These are phyloP conservation scores for Lentinus polychrous DNA, from an alignment of 1,284 basidiomycete genomes.

Conservation along the genomic window DNA sequence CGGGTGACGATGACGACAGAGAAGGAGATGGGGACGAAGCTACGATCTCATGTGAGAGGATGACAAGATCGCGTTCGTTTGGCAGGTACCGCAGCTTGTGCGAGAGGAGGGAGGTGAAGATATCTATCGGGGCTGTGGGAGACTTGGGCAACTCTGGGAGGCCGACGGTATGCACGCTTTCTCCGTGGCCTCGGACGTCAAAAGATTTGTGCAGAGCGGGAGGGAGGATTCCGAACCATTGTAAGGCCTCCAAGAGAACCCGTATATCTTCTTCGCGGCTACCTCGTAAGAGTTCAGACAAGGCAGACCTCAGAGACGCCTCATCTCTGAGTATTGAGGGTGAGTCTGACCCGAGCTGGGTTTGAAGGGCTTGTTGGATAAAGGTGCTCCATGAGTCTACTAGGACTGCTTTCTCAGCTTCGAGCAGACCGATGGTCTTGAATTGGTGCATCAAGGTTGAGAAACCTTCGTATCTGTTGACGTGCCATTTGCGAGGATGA, in stretches of 20 bases:
- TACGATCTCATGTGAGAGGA: constrained; percentile 82
- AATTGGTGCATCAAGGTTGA: constrained; percentile 71
- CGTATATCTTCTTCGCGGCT: constrained; percentile 16
- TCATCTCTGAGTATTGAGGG: constrained; percentile 25
- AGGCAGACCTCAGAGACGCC: constrained; percentile 30
- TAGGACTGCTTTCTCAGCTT: constrained; percentile 31
- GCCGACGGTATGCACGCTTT: constrained; percentile 10
- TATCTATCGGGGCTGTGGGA: constrained; percentile 61
- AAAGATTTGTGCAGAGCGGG: constrained; percentile 13
- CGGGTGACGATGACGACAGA: constrained; percentile 2
- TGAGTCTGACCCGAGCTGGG: constrained; percentile 16
- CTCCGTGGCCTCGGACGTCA: neutral
- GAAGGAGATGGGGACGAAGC: constrained; percentile 23
- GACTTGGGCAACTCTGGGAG: constrained; percentile 40
- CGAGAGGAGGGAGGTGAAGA: constrained; percentile 72
- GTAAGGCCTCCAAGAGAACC: constrained; percentile 44
- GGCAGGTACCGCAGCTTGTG: constrained; percentile 69
- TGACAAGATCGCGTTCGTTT: constrained; percentile 80
- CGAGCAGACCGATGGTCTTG: constrained; percentile 68
- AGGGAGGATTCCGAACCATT: constrained; percentile 49
- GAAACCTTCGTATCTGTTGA: constrained; percentile 82
- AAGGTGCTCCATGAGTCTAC: constrained; percentile 41
- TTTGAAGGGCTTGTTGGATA: constrained; percentile 29
- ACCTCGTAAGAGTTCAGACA: constrained; percentile 31
- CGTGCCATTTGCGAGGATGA: too few relatives aligned